A percentile compares a stretch with the other conserved stretches of the same genome.
These are phyloP conservation scores for Ophioceras dolichostomum DNA, from an alignment of 2,329 filamentous ascomycete genomes.

Conservation along the genomic window DNA sequence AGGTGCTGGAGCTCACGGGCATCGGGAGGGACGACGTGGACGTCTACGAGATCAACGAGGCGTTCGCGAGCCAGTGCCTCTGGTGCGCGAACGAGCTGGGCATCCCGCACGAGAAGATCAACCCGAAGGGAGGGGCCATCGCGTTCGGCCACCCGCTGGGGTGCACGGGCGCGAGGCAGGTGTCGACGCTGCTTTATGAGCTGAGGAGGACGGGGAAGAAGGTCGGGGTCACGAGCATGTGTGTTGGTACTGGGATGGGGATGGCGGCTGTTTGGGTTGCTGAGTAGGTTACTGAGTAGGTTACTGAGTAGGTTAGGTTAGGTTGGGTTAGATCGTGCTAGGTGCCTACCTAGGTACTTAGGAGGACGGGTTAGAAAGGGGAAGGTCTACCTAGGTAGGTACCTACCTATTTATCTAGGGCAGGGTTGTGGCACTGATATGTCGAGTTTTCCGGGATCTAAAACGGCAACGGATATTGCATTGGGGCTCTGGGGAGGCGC, in stretches of 20 bases:
- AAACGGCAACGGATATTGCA: too few relatives aligned
- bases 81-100: slow-evolving; percentile 87
- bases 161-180: slow-evolving; percentile 87
- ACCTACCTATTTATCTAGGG: too few relatives aligned
- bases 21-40: slow-evolving; percentile 84
- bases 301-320: too few relatives aligned
- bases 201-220: slow-evolving; percentile 72
- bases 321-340: too few relatives aligned
- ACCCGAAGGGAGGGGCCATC: slow-evolving; percentile 94
- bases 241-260: slow-evolving; percentile 92
- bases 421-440: too few relatives aligned
- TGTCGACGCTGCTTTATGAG: slow-evolving; percentile 86
- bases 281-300: too few relatives aligned
- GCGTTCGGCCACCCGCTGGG: slow-evolving; percentile 93
- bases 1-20: slow-evolving; percentile 77
- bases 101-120: slow-evolving; percentile 75
- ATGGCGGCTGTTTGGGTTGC: slow-evolving; percentile 96
- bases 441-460: too few relatives aligned
- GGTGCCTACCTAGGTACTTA: too few relatives aligned
- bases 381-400: too few relatives aligned
- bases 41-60: slow-evolving; percentile 98
- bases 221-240: slow-evolving; percentile 92
- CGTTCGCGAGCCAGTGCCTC: slow-evolving; percentile 88
- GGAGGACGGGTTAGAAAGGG: too few relatives aligned
- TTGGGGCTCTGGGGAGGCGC: too few relatives aligned